Evolutionary conservation across 2,329 filamentous ascomycete genomes (phyloP).

Genomic region (Hypocrella siamensis): DNA sequence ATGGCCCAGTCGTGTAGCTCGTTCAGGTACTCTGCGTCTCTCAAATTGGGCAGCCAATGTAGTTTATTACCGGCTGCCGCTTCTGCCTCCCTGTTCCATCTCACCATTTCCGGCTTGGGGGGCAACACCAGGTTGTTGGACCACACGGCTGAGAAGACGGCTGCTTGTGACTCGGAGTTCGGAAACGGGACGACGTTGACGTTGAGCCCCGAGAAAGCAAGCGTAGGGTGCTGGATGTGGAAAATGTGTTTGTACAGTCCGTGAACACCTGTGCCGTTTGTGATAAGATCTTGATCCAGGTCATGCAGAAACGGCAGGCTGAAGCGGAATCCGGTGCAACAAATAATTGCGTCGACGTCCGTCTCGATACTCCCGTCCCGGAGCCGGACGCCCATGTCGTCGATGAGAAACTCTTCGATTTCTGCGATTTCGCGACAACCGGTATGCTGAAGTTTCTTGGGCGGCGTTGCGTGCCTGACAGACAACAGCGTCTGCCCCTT

Average conservation of each 20-base stretch:
- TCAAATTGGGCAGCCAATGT: slow-evolving; percentile 14
- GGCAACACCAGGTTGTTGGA: slow-evolving; percentile 55
- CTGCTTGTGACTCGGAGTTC: slow-evolving; percentile 61
- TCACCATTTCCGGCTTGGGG: slow-evolving; percentile 42
- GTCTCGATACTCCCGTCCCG: slow-evolving; percentile 47
- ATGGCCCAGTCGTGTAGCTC: slow-evolving; percentile 46
- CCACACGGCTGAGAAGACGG: slow-evolving; percentile 64
- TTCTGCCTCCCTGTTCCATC: slow-evolving; percentile 52
- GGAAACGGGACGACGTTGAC: slow-evolving; percentile 84
- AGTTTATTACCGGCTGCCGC: slow-evolving; percentile 18
- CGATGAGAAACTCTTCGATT: slow-evolving; percentile 40
- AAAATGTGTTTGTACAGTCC: slow-evolving; percentile 71
- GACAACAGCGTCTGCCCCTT: slow-evolving; percentile 47
- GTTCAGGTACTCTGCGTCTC: slow-evolving; percentile 57
- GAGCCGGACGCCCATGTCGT: slow-evolving; percentile 48
- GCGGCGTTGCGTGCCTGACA: slow-evolving; percentile 34
- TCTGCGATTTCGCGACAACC: slow-evolving; percentile 36
- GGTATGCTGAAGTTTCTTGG: slow-evolving; percentile 26
- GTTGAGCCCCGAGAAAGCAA: slow-evolving; percentile 62
- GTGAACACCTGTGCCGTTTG: slow-evolving; percentile 52
- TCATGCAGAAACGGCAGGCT: slow-evolving; percentile 55
- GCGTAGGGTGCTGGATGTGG: slow-evolving; percentile 56
- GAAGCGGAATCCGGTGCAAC: slow-evolving; percentile 84
- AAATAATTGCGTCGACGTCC: slow-evolving; percentile 62
- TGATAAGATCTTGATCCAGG: slow-evolving; percentile 37